These are phyloP conservation scores for Lactarius hengduanensis DNA, from an alignment of 768 basidiomycete species.

Conservation along the genomic window DNA sequence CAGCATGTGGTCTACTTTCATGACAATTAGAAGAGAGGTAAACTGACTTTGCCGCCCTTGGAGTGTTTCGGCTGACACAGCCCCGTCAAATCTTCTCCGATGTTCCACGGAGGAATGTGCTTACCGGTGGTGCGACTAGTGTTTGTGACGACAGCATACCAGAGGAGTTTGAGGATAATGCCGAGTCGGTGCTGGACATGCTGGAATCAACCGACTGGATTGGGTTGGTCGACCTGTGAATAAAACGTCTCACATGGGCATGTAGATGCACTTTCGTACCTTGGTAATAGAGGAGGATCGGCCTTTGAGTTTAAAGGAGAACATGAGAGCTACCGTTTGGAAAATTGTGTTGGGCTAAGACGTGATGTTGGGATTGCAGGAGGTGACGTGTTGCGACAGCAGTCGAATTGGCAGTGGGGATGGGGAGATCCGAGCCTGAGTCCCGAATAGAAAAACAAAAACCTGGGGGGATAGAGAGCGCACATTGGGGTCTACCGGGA, in stretches of 20 bases:
- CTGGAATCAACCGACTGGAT: not conserved
- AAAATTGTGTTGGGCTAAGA: not conserved
- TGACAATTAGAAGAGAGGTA: no score
- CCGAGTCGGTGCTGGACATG: not conserved
- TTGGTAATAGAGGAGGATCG: not conserved
- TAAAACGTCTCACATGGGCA: not conserved
- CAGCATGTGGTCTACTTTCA: not conserved
- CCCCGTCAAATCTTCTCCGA: not conserved
- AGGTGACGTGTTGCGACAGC: not conserved
- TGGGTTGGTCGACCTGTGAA: not conserved
- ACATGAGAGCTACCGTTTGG: not conserved
- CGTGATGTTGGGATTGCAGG: not conserved
- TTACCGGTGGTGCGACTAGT: constrained; percentile 3
- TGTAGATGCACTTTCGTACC: not conserved
- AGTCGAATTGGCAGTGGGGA: not conserved
- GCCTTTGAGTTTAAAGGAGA: constrained; percentile 3
- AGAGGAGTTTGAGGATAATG: not conserved
- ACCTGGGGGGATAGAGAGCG: not conserved
- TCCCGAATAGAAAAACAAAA: not conserved
- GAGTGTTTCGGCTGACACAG: constrained; percentile 4
- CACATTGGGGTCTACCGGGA: not conserved
- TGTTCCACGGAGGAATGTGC: not conserved
- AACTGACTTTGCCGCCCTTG: not conserved
- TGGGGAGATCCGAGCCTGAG: not conserved
- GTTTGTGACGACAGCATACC: not conserved